Base-by-base conservation (phyloP, 306 rosid species). In the Clitoria ternatea region DNA sequence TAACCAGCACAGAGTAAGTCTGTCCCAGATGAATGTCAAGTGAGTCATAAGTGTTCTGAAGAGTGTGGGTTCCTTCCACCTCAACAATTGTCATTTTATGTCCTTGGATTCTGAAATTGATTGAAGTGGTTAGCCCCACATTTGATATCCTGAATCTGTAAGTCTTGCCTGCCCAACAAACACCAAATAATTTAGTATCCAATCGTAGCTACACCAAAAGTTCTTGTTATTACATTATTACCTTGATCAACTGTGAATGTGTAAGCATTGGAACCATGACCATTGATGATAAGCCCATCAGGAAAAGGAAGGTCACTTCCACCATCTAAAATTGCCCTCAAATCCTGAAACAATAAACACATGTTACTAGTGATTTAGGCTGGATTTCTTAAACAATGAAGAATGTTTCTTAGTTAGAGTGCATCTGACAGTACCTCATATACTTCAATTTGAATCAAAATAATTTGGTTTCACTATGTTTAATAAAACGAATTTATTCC, bases 21-120 rank as follows among this genome's bases (percentile, higher is more conserved):
- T 92, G 98, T 23, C 98, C 98, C 55, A 92, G 71, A 82, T 92
- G 96, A 70, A 92, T 73, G 66, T 90, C 98, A 48, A 92, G 89
- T 36, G 98, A 92, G 11, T 79, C 85, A 27, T 89, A 92, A 40
- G 79, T 81, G 80, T 86, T 89, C 61, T 92, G 98, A 37, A 90
- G 86, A 1, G 88, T 61, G 81, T 92, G 98, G 6, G 85, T 81
- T 79, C 98, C 98, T 90, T 92, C 98, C 47, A 92, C 92, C 86
- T 92, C 98, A 22, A 88, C 91, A 53, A 92, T 78, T 52, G 70
- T 13, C 87, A 92, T 76, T 79, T 82, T 90, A 78, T 90, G 98
- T 48, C 96, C 96, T 76, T 92, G 89, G 66, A 92, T 86, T 82
- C 98, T 86, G 69, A 92, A 84, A 68, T 92, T 92, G 36, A 92